Base-by-base conservation (phyloP, 106 monocot species). In the Dendrobium huoshanense region DNA sequence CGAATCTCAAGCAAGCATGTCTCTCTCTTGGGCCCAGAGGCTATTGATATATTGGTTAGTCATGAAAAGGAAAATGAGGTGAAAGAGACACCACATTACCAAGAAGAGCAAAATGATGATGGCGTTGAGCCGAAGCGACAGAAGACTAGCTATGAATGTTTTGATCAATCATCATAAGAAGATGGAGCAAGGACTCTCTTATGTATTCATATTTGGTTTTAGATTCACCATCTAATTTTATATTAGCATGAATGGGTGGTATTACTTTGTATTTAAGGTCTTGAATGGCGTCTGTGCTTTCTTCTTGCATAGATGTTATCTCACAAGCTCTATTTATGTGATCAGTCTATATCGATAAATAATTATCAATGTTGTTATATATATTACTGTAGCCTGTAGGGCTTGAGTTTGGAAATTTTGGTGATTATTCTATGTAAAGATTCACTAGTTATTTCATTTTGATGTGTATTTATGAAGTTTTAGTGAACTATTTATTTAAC, bases 1-100 rank as follows among this genome's bases (percentile, higher is more conserved):
- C 82, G 89, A 77, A 91, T 96, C 80, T 91, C 93, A 41, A 91
- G 91, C 84, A 96, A 96, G 84, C 93, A 96, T 79, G 78, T 58
- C 43, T 91, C 95, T 68, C 84, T 93, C 27, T 55, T 91, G 72
- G 91, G 91, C 20, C 75, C 81, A 0, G 75, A 91, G 15, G 79
- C 78, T 73, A 22, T 85, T 73, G 80, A 83, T 43, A 84, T 44
- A 5, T 73, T 55, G 61, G 10, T 72, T 17, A 54, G 41, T 29
- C 80, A 77, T 41, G 77, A 82, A 75, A 80, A 67, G 10, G 45
- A 2, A 9, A 73, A 77, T 31, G 41, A 6, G 4, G 17, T 0
- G 51, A 49, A 6, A n/a, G 9, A 43, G 17, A 9, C 11, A 10
- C 45, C 24, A 27, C 41, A 11, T 27, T 11, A 33, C 29, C 43